Percentiles rank a stretch among this genome's conserved stretches.
Evolutionary conservation across 495 filamentous ascomycete species (phyloP).

Genomic region (Aspergillus bertholletiae): DNA sequence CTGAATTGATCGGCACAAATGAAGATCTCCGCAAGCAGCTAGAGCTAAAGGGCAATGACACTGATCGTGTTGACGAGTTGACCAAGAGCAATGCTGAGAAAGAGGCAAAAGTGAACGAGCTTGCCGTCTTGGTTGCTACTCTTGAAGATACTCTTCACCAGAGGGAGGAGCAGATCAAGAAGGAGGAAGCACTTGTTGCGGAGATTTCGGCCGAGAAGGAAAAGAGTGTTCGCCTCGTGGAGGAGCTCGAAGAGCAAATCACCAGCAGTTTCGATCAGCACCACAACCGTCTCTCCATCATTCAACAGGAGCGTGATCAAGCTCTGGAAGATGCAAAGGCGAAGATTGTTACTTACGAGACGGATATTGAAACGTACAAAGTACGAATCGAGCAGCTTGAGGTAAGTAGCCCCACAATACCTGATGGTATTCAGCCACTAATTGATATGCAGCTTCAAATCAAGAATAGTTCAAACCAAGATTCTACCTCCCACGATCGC

Average conservation of each 20-base stretch:
- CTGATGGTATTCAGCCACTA: conserved; percentile 7
- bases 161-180: conserved; percentile 68
- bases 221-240: conserved; percentile 85
- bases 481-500: conserved; percentile 51
- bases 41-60: conserved; percentile 45
- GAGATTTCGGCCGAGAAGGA: conserved; percentile 60
- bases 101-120: conserved; percentile 46
- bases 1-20: conserved; percentile 39
- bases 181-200: conserved; percentile 60
- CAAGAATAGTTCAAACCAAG: conserved; percentile 38
- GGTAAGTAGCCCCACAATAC: conserved; percentile 21
- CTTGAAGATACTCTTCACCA: conserved; percentile 62
- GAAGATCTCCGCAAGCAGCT: conserved; percentile 52
- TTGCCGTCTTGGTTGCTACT: conserved; percentile 51
- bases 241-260: conserved; percentile 97
- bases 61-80: conserved; percentile 30
- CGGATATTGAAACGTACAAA: conserved; percentile 50
- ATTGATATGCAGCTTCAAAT: conserved; percentile 33
- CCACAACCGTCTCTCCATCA: conserved; percentile 74
- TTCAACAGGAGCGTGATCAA: conserved; percentile 54
- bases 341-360: conserved; percentile 42
- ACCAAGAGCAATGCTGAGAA: conserved; percentile 33
- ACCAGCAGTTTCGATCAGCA: conserved; percentile 91
- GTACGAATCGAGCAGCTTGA: conserved; percentile 50
- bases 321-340: conserved; percentile 46